phyloP scores from a whole-genome alignment of 2,329 filamentous ascomycete species.

The Sclerotinia sclerotiorum region DNA sequence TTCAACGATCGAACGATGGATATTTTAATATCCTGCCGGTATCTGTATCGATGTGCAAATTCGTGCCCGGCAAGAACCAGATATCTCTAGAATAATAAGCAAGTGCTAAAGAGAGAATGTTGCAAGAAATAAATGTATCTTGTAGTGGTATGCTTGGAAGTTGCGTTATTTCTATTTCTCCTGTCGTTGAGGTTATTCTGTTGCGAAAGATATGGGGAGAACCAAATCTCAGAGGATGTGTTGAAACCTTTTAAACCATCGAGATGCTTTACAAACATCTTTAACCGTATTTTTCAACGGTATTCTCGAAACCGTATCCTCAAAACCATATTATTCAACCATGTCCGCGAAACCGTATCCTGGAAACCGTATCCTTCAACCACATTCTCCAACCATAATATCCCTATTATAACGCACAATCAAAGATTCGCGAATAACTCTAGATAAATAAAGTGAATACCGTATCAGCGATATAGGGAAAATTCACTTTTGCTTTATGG shows the following conservation, averaged over 20 bases:
- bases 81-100: not conserved
- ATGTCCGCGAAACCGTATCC: too few relatives aligned
- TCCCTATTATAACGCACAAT: not conserved
- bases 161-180: not conserved
- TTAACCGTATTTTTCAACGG: too few relatives aligned
- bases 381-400: not conserved
- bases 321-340: too few relatives aligned
- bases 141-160: not conserved
- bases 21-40: not conserved
- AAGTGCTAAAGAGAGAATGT: not conserved
- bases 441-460: not conserved
- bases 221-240: not conserved
- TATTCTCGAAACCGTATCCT: not conserved
- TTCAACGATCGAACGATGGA: not conserved
- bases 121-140: not conserved
- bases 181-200: not conserved
- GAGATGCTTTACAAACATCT: not conserved
- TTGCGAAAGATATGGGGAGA: not conserved
- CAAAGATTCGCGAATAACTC: not conserved
- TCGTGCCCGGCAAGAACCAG: not conserved
- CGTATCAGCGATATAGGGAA: not conserved
- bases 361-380: too few relatives aligned
- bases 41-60: not conserved
- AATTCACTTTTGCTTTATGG: not conserved
- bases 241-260: not conserved